phyloP scores from a whole-genome alignment of 768 basidiomycete species.

The Lyophyllum atratum region DNA sequence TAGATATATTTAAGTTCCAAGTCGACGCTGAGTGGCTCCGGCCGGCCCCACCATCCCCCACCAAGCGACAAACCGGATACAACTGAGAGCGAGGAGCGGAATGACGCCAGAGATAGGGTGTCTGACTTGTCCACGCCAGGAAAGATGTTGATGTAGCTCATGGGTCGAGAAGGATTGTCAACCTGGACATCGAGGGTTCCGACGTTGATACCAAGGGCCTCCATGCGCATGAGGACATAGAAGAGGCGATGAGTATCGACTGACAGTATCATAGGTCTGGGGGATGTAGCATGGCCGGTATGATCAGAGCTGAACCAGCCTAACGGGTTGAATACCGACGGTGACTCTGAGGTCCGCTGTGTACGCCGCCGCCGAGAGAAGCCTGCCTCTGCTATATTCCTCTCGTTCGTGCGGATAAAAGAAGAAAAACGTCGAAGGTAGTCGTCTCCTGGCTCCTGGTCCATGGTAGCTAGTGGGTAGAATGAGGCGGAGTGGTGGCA shows the following conservation, averaged over 20 bases:
- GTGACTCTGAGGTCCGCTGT: slow-evolving; percentile 29
- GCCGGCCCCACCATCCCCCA: slow-evolving; percentile 68
- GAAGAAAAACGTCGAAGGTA: slow-evolving; percentile 70
- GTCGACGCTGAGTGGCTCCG: slow-evolving; percentile 62
- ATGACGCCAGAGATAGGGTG: slow-evolving; percentile 69
- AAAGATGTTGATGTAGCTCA: slow-evolving; percentile 69
- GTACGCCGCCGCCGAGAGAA: slow-evolving; percentile 50
- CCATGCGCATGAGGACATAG: slow-evolving; percentile 85
- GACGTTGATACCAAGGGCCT: slow-evolving; percentile 74
- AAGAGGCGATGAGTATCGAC: slow-evolving; percentile 84
- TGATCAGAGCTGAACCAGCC: slow-evolving; percentile 54
- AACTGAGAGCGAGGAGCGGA: slow-evolving; percentile 74
- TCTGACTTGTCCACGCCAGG: slow-evolving; percentile 65
- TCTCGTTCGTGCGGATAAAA: slow-evolving; percentile 75
- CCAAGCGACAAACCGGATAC: slow-evolving; percentile 79
- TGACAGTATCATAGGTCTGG: slow-evolving; percentile 63
- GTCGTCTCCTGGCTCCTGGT: slow-evolving; percentile 67
- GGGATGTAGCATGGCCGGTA: slow-evolving; percentile 30
- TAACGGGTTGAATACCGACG: slow-evolving; percentile 58
- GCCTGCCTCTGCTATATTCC: slow-evolving; percentile 67
- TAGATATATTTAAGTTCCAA: slow-evolving; percentile 83
- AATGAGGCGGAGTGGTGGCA: slow-evolving; percentile 15
- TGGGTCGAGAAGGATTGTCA: slow-evolving; percentile 72
- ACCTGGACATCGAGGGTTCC: slow-evolving; percentile 81
- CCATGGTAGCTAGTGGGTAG: slow-evolving; percentile 25